phyloP scores from a whole-genome alignment of 1,284 basidiomycete species.

The Chalciporus sp. region DNA sequence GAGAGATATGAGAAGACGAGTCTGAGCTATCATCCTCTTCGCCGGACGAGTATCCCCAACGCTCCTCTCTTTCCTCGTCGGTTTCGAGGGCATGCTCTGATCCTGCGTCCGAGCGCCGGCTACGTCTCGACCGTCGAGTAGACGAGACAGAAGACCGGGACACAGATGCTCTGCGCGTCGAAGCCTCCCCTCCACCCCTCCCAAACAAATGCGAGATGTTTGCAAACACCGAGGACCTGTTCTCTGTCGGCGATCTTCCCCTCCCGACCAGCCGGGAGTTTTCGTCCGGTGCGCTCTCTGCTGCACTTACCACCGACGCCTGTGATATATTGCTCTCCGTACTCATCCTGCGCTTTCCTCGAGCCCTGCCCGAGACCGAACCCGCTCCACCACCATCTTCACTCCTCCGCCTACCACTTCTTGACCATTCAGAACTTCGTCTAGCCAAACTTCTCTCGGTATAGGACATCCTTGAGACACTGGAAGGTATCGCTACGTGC shows the following conservation, averaged over 20 bases:
- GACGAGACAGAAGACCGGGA: slow-evolving; percentile 58
- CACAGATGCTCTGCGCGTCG: slow-evolving; percentile 52
- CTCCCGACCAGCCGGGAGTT: slow-evolving; percentile 28
- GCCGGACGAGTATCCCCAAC: slow-evolving; percentile 81
- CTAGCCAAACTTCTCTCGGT: slow-evolving; percentile 48
- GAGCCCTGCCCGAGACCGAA: slow-evolving; percentile 32
- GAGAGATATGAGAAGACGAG: slow-evolving; percentile 32
- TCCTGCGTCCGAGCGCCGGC: slow-evolving; percentile 55
- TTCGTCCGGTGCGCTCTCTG: slow-evolving; percentile 25
- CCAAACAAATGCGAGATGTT: slow-evolving; percentile 74
- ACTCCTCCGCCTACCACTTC: slow-evolving; percentile 55
- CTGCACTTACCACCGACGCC: slow-evolving; percentile 31
- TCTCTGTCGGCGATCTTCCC: slow-evolving; percentile 43
- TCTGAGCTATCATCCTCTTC: slow-evolving; percentile 55
- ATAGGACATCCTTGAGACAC: slow-evolving; percentile 75
- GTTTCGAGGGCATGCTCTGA: slow-evolving; percentile 60
- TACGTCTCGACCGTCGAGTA: slow-evolving; percentile 54
- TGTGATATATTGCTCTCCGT: slow-evolving; percentile 48
- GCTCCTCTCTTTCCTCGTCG: slow-evolving; percentile 60
- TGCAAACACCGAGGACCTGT: slow-evolving; percentile 59
- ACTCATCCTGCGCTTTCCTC: slow-evolving; percentile 46
- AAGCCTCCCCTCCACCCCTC: slow-evolving; percentile 44
- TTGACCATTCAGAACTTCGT: slow-evolving; percentile 59
- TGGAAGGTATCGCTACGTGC: slow-evolving; percentile 70
- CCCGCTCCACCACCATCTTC: slow-evolving; percentile 40